Evolutionary conservation across 352 stramenopile species (phyloP), one percentile per base, ranked within the genome.

Genomic region (Saprolegnia diclina): DNA sequence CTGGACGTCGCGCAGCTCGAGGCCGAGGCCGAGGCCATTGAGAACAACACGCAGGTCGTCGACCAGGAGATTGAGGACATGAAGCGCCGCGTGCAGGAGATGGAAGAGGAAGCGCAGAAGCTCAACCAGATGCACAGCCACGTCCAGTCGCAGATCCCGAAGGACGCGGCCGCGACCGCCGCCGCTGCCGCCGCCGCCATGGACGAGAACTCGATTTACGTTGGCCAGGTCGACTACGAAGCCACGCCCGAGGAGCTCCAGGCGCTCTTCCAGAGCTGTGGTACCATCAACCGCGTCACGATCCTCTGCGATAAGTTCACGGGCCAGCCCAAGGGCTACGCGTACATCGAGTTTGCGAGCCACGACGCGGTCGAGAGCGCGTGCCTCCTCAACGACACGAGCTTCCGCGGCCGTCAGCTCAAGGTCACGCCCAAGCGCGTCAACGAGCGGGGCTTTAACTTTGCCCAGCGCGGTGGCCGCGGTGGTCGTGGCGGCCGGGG

Each of bases 241-340:
- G 90, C 91, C 46, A 98, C 92, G 22, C 92, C 95, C 0, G 95
- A 98, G 71, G 94, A 99, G 76, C 79, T 99, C 5, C 89, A 98
- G 64, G 82, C 90, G 50, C 91, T 98, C 70, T 99, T 99, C 82
- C 86, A 98, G 73, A 90, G 85, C 7, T 99, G 96, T 74, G 97
- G 96, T 32, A 97, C 88, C 24, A 97, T 99, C 55, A 98, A 99
- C 75, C 88, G 96, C 61, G 91, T 99, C 14, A 99, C 97, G 19
- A 99, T 99, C 72, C 80, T 98, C 22, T 98, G 94, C 75, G 95
- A 99, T 80, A 99, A 98, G 78, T 97, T 96, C 72, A 98, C 96
- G 21, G 94, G 95, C 44, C 88, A 96, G 65, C 91, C 93, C 2
- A 97, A 98, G 88, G 89, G 96, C 61, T 98, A 94, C 71, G 92